Evolutionary conservation across 805 yeast species (phyloP).

Genomic region (Isabelozyma heimii): DNA sequence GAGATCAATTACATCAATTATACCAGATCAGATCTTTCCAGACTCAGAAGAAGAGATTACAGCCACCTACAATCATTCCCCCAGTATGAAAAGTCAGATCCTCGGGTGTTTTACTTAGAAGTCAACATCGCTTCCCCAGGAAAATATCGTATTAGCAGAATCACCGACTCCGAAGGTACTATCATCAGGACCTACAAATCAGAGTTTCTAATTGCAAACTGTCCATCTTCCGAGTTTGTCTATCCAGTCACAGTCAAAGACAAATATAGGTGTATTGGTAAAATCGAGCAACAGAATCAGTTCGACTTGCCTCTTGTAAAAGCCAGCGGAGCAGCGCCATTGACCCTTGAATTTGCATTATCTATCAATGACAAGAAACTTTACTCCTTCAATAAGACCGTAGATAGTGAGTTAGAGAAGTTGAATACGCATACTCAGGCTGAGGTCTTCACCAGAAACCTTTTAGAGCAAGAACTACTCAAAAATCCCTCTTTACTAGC

Average conservation of each 20-base stretch:
- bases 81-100: conserved; percentile 26
- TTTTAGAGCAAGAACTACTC: conserved; percentile 34
- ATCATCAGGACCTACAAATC: conserved; percentile 59
- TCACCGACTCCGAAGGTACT: conserved; percentile 61
- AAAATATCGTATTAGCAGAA: conserved; percentile 65
- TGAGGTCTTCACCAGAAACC: conserved; percentile 24
- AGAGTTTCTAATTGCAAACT: conserved; percentile 63
- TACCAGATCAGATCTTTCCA: conserved; percentile 54
- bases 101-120: conserved; percentile 54
- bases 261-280: conserved; percentile 54
- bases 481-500: conserved; percentile 21
- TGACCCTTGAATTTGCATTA: conserved; percentile 20
- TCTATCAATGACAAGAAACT: conserved; percentile 22
- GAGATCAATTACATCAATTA: conserved; percentile 48
- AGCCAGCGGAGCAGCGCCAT: conserved; percentile 77
- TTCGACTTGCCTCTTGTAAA: conserved; percentile 45
- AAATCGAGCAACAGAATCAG: conserved; percentile 41
- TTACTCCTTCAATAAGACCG: conserved; percentile 20
- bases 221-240: conserved; percentile 69
- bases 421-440: conserved; percentile 7
- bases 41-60: conserved; percentile 26
- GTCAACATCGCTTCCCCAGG: conserved; percentile 73
- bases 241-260: conserved; percentile 24
- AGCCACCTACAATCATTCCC: conserved; percentile 24
- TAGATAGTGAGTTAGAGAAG: conserved; percentile 14